Percentiles rank a stretch among this genome's conserved stretches.
Evolutionary conservation across 1,284 basidiomycete genomes (phyloP).

Genomic region (Austroboletus novae-zelandiae): DNA sequence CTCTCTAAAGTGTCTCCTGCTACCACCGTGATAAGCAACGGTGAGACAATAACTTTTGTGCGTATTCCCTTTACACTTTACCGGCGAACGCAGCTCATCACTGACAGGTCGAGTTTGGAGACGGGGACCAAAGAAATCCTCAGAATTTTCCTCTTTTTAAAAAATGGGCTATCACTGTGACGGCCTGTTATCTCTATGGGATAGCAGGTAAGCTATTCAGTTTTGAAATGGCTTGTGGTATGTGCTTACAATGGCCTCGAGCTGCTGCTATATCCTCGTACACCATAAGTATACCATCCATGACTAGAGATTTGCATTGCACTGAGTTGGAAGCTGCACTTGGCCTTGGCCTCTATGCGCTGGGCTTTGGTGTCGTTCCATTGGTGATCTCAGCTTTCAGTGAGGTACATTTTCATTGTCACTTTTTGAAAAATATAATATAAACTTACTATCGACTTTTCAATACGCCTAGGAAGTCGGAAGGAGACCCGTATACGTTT

Average conservation of each 20-base stretch:
- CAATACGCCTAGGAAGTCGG: slow-evolving; percentile 45
- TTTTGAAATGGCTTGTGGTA: no score
- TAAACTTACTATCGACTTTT: neutral
- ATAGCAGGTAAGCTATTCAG: slow-evolving; percentile 11
- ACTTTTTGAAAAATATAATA: neutral
- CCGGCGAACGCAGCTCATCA: slow-evolving; percentile 1
- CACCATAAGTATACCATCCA: slow-evolving; percentile 36
- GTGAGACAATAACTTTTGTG: slow-evolving; percentile 15
- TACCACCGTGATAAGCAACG: neutral
- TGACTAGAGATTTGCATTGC: slow-evolving; percentile 41
- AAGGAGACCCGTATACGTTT: slow-evolving; percentile 44
- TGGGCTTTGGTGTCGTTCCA: slow-evolving; percentile 48
- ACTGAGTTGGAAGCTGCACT: slow-evolving; percentile 34
- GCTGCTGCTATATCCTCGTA: slow-evolving; percentile 39
- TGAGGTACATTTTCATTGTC: slow-evolving; percentile 30
- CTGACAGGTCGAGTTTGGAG: slow-evolving; percentile 26
- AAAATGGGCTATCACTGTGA: slow-evolving; percentile 29
- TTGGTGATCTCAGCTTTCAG: slow-evolving; percentile 46
- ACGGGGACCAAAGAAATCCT: slow-evolving; percentile 26
- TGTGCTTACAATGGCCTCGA: slow-evolving; percentile 11
- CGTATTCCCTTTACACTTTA: neutral
- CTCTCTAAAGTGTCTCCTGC: slow-evolving; percentile 3
- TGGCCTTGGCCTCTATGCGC: slow-evolving; percentile 40
- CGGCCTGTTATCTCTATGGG: slow-evolving; percentile 15
- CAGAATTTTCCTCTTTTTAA: slow-evolving; percentile 17